phyloP scores from a whole-genome alignment of 805 yeast genomes.

The Myxozyma udenii region DNA sequence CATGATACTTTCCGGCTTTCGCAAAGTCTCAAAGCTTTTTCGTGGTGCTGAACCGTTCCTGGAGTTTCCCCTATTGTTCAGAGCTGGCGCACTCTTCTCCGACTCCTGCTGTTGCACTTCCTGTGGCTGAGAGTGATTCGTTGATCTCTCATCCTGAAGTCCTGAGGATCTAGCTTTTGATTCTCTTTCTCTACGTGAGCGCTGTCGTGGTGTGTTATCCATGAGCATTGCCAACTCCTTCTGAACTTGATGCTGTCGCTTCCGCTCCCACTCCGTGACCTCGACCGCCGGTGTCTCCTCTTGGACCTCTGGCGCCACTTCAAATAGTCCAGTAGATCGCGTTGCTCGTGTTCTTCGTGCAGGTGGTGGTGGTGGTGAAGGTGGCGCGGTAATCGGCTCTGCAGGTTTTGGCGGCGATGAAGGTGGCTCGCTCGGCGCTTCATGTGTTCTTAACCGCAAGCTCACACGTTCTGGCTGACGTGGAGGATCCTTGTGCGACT shows the following conservation, averaged over 20 bases:
- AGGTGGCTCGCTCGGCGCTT: not conserved
- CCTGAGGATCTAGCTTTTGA: not conserved
- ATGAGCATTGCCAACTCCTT: not conserved
- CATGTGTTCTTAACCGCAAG: not conserved
- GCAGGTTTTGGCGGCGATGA: not conserved
- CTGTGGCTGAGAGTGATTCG: too few relatives aligned
- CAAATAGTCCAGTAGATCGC: not conserved
- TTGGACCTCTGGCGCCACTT: not conserved
- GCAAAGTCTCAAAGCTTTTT: too few relatives aligned
- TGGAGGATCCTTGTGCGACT: not conserved
- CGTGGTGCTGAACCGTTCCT: too few relatives aligned
- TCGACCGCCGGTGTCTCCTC: not conserved
- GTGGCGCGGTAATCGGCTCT: not conserved
- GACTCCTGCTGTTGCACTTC: too few relatives aligned
- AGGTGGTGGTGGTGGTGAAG: not conserved
- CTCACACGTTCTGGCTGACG: not conserved
- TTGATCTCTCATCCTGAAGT: not conserved
- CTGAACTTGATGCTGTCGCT: not conserved
- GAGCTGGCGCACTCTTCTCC: too few relatives aligned
- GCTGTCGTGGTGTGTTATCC: too few relatives aligned
- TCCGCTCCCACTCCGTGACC: not conserved
- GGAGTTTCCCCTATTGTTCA: too few relatives aligned
- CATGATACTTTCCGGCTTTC: too few relatives aligned
- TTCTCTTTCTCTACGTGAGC: too few relatives aligned
- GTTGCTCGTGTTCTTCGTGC: not conserved